Conservation (phyloP, 495 filamentous ascomycete species). For the Cudoniella acicularis region DNA sequence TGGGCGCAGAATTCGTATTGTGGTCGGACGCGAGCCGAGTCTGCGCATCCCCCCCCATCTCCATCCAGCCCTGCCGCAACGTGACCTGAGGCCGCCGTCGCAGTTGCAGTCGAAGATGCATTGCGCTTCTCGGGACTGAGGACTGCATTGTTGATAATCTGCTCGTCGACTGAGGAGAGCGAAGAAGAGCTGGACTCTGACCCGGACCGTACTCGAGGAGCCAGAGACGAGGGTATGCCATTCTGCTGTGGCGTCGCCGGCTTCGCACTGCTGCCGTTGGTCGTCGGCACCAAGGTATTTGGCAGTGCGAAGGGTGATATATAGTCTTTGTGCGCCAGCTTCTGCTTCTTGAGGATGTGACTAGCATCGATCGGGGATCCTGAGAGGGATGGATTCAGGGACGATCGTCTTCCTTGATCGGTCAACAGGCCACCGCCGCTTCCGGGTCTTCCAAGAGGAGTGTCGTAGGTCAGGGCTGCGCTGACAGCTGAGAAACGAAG, state of each 20-base stretch:
- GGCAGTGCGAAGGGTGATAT: background rate
- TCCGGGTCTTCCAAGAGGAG: background rate
- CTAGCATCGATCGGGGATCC: constrained; percentile 15
- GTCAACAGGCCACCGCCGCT: background rate
- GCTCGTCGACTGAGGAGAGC: constrained; percentile 37
- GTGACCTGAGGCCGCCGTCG: constrained; percentile 17
- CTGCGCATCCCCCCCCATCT: background rate
- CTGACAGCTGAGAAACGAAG: constrained; percentile 3
- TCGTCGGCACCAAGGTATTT: background rate
- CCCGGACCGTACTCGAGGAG: constrained; percentile 9
- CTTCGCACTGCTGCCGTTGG: background rate
- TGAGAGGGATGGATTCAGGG: constrained; percentile 15
- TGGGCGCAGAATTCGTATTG: constrained; percentile 24
- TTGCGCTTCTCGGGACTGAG: constrained; percentile 6
- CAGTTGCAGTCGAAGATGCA: constrained; percentile 25
- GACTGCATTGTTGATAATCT: constrained; percentile 26
- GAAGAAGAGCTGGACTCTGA: constrained; percentile 37
- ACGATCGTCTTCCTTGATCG: constrained; percentile 19
- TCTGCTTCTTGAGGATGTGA: constrained; percentile 36
- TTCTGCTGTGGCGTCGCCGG: background rate
- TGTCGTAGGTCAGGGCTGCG: background rate
- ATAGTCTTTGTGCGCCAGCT: constrained; percentile 9
- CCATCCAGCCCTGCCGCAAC: background rate
- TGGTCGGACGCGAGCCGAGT: background rate
- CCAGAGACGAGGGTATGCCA: background rate